These are phyloP conservation scores for Pseudoperonospora humuli DNA, from an alignment of 352 stramenopile species.

Conservation along the genomic window DNA sequence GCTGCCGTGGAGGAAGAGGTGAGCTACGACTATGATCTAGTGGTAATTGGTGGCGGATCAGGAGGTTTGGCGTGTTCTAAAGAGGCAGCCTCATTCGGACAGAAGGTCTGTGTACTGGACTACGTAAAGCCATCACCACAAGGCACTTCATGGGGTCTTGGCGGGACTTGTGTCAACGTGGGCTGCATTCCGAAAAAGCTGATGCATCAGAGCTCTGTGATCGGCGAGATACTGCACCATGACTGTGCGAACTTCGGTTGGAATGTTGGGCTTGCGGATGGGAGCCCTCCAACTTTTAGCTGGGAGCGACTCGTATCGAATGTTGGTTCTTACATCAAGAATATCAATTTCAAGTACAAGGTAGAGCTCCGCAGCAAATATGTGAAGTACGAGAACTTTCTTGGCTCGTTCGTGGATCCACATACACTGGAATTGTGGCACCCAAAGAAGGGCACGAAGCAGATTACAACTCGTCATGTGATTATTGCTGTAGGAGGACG, in stretches of 20 bases:
- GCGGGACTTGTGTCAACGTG: slow-evolving; percentile 98
- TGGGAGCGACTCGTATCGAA: slow-evolving; percentile 90
- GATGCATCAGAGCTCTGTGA: slow-evolving; percentile 94
- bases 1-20: slow-evolving; percentile 5
- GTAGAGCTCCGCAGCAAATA: slow-evolving; percentile 93
- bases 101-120: slow-evolving; percentile 94
- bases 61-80: slow-evolving; percentile 93
- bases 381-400: slow-evolving; percentile 91
- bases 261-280: slow-evolving; percentile 16
- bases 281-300: slow-evolving; percentile 39
- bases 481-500: slow-evolving; percentile 94
- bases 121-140: slow-evolving; percentile 89
- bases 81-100: slow-evolving; percentile 88
- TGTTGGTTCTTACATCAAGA: slow-evolving; percentile 96
- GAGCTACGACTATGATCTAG: slow-evolving; percentile 76
- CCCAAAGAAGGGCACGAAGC: slow-evolving; percentile 80
- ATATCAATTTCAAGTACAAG: slow-evolving; percentile 98
- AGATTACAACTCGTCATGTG: slow-evolving; percentile 89
- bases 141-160: slow-evolving; percentile 87
- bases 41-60: slow-evolving; percentile 76
- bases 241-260: slow-evolving; percentile 89
- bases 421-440: slow-evolving; percentile 92
- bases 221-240: slow-evolving; percentile 84
- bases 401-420: slow-evolving; percentile 89
- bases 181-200: slow-evolving; percentile 99